Percentiles rank a stretch among this genome's conserved stretches.
phyloP scores from a whole-genome alignment of 352 stramenopile genomes.

The Blastocystis sp. region DNA sequence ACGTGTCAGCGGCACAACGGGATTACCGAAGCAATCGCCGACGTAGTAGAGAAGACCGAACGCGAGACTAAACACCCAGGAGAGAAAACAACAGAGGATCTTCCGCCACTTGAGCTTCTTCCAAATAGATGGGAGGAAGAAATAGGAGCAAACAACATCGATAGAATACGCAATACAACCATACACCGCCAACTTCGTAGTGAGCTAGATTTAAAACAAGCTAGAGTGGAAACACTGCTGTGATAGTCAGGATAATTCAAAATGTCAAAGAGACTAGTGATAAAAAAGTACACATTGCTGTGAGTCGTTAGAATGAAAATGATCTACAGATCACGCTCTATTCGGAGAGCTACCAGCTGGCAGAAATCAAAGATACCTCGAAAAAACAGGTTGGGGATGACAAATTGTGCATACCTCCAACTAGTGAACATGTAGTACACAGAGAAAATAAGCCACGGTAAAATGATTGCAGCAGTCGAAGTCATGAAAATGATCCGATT shows the following conservation, averaged over 20 bases:
- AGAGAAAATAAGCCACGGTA: slow-evolving; percentile 55
- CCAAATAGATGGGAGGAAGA: slow-evolving; percentile 6
- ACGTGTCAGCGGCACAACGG: not conserved
- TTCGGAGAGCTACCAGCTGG: not conserved
- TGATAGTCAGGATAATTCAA: slow-evolving; percentile 37
- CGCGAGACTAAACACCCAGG: slow-evolving; percentile 3
- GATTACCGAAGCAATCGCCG: slow-evolving; percentile 2
- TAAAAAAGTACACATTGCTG: slow-evolving; percentile 48
- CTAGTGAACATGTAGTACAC: slow-evolving; percentile 44
- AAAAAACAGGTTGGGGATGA: slow-evolving; percentile 35
- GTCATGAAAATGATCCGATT: slow-evolving; percentile 44
- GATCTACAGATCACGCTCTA: not conserved
- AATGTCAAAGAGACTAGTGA: slow-evolving; percentile 39
- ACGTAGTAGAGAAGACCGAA: slow-evolving; percentile 38
- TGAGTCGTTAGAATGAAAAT: slow-evolving; percentile 40
- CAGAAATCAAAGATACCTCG: slow-evolving; percentile 41
- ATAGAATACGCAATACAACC: slow-evolving; percentile 39
- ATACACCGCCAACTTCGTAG: slow-evolving; percentile 31
- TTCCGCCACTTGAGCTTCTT: slow-evolving; percentile 56
- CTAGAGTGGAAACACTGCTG: not conserved
- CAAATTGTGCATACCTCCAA: slow-evolving; percentile 54
- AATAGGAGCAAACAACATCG: slow-evolving; percentile 10
- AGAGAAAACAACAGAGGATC: not conserved
- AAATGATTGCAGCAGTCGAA: not conserved
- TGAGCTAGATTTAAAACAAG: not conserved